Conservation (phyloP, 2,329 filamentous ascomycete genomes). For the Trichoderma endophyticum region DNA sequence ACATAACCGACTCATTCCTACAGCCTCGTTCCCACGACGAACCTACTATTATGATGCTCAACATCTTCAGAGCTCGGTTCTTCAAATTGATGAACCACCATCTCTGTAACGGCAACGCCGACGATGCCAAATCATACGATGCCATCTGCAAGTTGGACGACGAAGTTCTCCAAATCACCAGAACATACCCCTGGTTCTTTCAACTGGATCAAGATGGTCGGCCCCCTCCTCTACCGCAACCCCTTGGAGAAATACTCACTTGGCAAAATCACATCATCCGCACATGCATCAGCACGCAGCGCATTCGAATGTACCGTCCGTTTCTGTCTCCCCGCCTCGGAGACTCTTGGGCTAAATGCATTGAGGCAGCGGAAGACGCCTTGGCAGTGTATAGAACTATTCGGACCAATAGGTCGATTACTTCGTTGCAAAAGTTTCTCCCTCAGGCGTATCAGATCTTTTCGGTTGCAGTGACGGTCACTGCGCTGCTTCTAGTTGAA, state of each 20-base stretch:
- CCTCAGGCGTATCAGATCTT: constrained; percentile 21
- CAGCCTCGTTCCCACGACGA: constrained; percentile 15
- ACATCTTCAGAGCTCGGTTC: constrained; percentile 20
- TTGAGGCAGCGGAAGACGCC: constrained; percentile 19
- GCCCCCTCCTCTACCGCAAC: constrained; percentile 12
- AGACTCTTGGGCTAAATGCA: constrained; percentile 19
- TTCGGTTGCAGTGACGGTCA: constrained; percentile 19
- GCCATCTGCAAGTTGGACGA: constrained; percentile 12
- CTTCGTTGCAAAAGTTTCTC: constrained; percentile 19
- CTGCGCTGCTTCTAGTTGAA: constrained; percentile 19
- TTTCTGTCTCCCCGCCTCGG: constrained; percentile 15
- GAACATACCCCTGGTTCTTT: constrained; percentile 19
- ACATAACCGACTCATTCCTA: constrained; percentile 15
- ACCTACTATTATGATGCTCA: constrained; percentile 22
- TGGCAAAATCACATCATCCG: constrained; percentile 24
- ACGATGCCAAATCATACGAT: constrained; percentile 7
- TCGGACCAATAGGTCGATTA: not conserved
- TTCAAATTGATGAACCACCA: constrained; percentile 21
- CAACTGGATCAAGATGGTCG: constrained; percentile 17
- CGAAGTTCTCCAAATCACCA: constrained; percentile 13
- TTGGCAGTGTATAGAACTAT: constrained; percentile 16
- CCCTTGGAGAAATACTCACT: constrained; percentile 11
- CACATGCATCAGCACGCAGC: constrained; percentile 23
- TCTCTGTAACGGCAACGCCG: not conserved
- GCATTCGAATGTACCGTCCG: constrained; percentile 23